Conservation (phyloP, 345 rosid species). For the Hibiscus tridactylites region DNA sequence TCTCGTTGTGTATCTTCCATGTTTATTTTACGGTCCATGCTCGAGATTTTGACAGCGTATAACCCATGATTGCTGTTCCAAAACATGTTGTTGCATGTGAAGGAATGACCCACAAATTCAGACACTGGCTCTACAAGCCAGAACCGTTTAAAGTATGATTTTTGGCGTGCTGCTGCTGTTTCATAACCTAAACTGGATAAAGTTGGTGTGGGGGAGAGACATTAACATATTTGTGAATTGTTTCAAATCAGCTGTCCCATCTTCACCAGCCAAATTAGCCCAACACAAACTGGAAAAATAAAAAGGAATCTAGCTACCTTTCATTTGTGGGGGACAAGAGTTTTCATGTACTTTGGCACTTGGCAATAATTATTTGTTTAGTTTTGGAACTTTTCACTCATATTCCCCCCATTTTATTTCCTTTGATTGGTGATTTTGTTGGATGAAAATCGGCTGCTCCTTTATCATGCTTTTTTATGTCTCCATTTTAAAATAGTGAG, state of each 20-base stretch:
- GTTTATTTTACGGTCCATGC: not conserved
- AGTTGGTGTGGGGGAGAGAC: not conserved
- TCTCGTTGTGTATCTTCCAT: not conserved
- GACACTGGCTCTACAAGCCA: not conserved
- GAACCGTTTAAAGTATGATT: not conserved
- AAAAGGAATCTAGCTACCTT: constrained; percentile 4
- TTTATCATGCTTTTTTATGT: too few species aligned
- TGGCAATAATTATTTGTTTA: not conserved
- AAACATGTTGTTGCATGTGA: constrained; percentile 7
- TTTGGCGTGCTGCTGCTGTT: not conserved
- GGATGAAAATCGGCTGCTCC: too few species aligned
- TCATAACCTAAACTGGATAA: constrained; percentile 4
- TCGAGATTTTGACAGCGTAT: too few species aligned
- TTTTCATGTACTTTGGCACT: not conserved
- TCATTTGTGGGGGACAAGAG: not conserved
- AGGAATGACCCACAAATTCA: constrained; percentile 10
- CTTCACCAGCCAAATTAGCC: not conserved
- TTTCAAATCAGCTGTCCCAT: constrained; percentile 9
- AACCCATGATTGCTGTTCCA: not conserved
- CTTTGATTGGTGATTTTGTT: not conserved
- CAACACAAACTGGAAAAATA: not conserved
- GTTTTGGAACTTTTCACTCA: too few species aligned
- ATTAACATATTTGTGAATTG: not conserved
- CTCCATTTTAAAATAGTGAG: too few species aligned
- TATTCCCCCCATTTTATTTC: not conserved